phyloP scores from a whole-genome alignment of 2,329 filamentous ascomycete genomes.

The Fusarium veterinarium region DNA sequence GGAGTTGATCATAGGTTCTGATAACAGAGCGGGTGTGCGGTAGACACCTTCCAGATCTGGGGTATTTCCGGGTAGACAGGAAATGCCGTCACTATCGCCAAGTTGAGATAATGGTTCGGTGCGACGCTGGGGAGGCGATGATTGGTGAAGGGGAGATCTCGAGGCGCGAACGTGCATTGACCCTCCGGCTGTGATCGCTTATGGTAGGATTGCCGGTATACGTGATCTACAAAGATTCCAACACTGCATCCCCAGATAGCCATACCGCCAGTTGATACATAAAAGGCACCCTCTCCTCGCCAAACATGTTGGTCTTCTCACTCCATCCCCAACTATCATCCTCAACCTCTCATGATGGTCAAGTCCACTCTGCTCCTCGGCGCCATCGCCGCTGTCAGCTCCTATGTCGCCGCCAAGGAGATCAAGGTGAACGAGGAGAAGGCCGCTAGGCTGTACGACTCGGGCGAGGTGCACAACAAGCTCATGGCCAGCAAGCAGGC shows the following conservation, averaged over 20 bases:
- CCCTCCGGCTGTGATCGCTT: background rate
- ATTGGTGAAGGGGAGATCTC: conserved; percentile 5
- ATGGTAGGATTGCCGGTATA: background rate
- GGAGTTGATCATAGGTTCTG: background rate
- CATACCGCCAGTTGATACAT: background rate
- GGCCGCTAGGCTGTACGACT: conserved; percentile 31
- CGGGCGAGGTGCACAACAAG: conserved; percentile 34
- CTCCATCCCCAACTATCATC: background rate
- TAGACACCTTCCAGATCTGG: conserved; percentile 31
- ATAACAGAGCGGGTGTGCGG: background rate
- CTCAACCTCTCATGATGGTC: conserved; percentile 28
- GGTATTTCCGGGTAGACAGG: background rate
- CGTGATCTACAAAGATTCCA: background rate
- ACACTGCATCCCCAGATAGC: background rate
- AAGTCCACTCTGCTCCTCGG: conserved; percentile 27
- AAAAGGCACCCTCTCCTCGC: background rate
- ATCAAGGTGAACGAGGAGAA: conserved; percentile 27
- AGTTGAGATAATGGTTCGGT: conserved; percentile 20
- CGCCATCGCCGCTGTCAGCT: conserved; percentile 13
- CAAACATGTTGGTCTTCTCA: background rate
- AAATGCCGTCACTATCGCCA: conserved; percentile 19
- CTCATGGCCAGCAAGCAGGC: conserved; percentile 42
- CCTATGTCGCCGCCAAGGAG: conserved; percentile 31
- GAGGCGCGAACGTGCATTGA: background rate
- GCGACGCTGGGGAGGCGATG: background rate